Evolutionary conservation across 352 stramenopile species (phyloP).

Genomic region (Phytophthora pluvialis): DNA sequence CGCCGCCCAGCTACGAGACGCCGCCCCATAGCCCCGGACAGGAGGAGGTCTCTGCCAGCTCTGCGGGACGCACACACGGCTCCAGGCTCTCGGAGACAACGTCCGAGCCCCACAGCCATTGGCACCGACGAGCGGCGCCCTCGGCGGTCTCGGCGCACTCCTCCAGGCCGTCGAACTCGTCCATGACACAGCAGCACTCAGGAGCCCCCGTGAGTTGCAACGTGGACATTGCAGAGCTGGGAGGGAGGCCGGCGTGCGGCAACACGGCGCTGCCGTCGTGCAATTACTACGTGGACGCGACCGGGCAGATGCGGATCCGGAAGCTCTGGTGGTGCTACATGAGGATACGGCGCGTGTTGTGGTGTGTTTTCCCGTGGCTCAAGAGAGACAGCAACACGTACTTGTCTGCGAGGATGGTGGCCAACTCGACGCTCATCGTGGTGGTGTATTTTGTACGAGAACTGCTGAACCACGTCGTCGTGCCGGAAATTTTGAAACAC

Average conservation of each 20-base stretch:
- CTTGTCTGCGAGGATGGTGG: constrained; percentile 72
- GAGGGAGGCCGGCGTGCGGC: background rate
- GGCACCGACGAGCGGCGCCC: constrained; percentile 13
- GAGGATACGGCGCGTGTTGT: constrained; percentile 47
- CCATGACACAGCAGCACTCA: constrained; percentile 12
- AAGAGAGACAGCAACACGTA: constrained; percentile 85
- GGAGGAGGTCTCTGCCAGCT: constrained; percentile 14
- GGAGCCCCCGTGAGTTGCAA: constrained; percentile 3
- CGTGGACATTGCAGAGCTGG: constrained; percentile 9
- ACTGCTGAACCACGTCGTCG: constrained; percentile 53
- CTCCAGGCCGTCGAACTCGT: constrained; percentile 11
- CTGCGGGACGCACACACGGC: constrained; percentile 26
- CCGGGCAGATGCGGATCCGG: constrained; percentile 54
- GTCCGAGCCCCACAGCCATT: constrained; percentile 3
- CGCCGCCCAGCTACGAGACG: constrained; percentile 14
- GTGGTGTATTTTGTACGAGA: constrained; percentile 58
- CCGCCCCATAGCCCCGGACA: background rate
- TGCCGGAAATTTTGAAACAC: constrained; percentile 46
- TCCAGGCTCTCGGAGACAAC: constrained; percentile 26
- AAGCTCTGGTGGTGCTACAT: constrained; percentile 70
- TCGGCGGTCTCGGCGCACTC: constrained; percentile 29
- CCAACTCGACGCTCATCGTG: constrained; percentile 77
- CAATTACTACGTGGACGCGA: constrained; percentile 71
- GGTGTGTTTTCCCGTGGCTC: constrained; percentile 60
- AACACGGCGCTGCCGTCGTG: constrained; percentile 40